These are phyloP conservation scores for Cerrena zonata DNA, from an alignment of 1,284 basidiomycete genomes.

Conservation along the genomic window DNA sequence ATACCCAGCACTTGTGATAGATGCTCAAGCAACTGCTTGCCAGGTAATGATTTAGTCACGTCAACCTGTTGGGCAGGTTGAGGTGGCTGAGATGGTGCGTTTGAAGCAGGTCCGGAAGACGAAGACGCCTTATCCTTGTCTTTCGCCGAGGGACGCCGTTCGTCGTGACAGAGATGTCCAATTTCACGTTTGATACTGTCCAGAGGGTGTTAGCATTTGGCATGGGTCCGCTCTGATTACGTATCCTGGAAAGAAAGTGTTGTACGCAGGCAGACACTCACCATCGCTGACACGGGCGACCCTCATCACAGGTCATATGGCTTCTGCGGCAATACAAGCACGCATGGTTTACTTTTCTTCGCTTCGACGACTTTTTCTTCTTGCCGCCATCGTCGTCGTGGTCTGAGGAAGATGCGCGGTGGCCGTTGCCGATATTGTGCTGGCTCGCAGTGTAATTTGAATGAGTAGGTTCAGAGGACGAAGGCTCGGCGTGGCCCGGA, in stretches of 20 bases:
- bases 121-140: slow-evolving; percentile 43
- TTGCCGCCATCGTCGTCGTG: slow-evolving; percentile 21
- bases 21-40: slow-evolving; percentile 18
- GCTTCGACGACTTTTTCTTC: slow-evolving; percentile 41
- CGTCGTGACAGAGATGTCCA: slow-evolving; percentile 85
- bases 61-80: slow-evolving; percentile 22
- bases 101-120: slow-evolving; percentile 19
- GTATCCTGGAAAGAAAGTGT: not conserved
- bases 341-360: slow-evolving; percentile 82
- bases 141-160: slow-evolving; percentile 51
- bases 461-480: slow-evolving; percentile 18
- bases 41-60: slow-evolving; percentile 22
- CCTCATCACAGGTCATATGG: slow-evolving; percentile 91
- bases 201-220: not conserved
- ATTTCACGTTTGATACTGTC: slow-evolving; percentile 85
- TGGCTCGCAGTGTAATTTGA: slow-evolving; percentile 12
- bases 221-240: too few species aligned
- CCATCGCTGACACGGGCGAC: slow-evolving; percentile 85
- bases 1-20: slow-evolving; percentile 8
- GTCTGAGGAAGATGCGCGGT: slow-evolving; percentile 9
- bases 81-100: slow-evolving; percentile 30
- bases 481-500: slow-evolving; percentile 28
- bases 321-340: slow-evolving; percentile 90
- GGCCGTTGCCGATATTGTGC: not conserved
- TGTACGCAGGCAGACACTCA: slow-evolving; percentile 35